A percentile compares a stretch with the other conserved stretches of the same genome.
These are phyloP conservation scores for Peronospora farinosa DNA, from an alignment of 352 stramenopile genomes.

Conservation along the genomic window DNA sequence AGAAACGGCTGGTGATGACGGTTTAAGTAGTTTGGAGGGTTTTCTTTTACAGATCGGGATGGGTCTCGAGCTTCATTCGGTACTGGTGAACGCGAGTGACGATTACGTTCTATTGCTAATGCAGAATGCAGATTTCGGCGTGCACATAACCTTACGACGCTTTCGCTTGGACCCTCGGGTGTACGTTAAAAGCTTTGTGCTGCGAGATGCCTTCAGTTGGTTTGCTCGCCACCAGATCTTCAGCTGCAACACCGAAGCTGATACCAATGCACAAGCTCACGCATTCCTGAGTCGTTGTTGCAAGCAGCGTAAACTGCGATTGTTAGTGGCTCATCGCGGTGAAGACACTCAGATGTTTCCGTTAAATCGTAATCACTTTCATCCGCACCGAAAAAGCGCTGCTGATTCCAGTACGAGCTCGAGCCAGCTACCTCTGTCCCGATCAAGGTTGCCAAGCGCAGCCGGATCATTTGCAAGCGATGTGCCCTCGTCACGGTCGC, in stretches of 20 bases:
- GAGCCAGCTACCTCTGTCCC: slow-evolving; percentile 5
- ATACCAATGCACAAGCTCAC: slow-evolving; percentile 31
- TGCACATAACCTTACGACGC: slow-evolving; percentile 40
- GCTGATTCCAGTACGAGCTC: slow-evolving; percentile 4
- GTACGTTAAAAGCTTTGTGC: slow-evolving; percentile 62
- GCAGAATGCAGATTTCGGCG: slow-evolving; percentile 43
- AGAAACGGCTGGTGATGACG: slow-evolving; percentile 5
- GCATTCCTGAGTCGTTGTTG: slow-evolving; percentile 69
- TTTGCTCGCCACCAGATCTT: slow-evolving; percentile 48
- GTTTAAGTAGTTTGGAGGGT: slow-evolving; percentile 20
- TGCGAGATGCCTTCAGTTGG: slow-evolving; percentile 67
- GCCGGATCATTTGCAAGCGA: slow-evolving; percentile 10
- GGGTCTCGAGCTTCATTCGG: slow-evolving; percentile 36
- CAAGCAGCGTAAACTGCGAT: slow-evolving; percentile 59
- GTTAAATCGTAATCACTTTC: slow-evolving; percentile 14
- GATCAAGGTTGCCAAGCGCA: slow-evolving; percentile 10
- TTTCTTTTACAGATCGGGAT: slow-evolving; percentile 53
- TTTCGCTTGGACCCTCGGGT: slow-evolving; percentile 74
- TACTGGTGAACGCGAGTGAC: slow-evolving; percentile 47
- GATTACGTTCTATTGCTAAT: slow-evolving; percentile 75
- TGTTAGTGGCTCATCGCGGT: slow-evolving; percentile 55
- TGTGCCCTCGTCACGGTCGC: slow-evolving; percentile 1
- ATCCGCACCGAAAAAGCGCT: slow-evolving; percentile 4
- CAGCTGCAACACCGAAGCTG: slow-evolving; percentile 9
- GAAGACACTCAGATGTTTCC: slow-evolving; percentile 50